Base-by-base conservation (phyloP, 345 rosid species). In the Salix dunnii region DNA sequence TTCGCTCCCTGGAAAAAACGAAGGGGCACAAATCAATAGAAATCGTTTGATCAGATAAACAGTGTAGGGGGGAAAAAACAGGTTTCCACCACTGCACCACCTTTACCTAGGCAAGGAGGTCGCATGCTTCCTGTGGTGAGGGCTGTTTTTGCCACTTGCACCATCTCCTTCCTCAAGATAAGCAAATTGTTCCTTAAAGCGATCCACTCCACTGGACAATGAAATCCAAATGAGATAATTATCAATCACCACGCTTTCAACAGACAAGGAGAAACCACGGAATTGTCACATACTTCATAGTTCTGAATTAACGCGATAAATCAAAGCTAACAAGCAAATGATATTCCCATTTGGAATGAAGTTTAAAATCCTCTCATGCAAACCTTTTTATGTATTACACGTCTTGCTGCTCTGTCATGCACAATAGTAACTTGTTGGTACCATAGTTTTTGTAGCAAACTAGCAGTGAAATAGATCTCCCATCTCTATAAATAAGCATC, bases 111-210 rank as follows among this genome's bases (percentile, higher is more conserved):
- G 98, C 84, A 91, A 86, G 71, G 98, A 94, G 53, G 79, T 81
- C 48, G 84, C 86, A 80, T 92, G 90, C 75, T 90, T 92, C 84
- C 97, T 87, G 72, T 85, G 94, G 16, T 78, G 82, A 28, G 89
- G 88, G 69, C 85, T 86, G 43, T 68, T 81, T 75, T 84, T 88
- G 74, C 83, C 92, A 76, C 82, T 84, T 77, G 74, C 85, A 70
- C 88, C 93, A 53, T 84, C 40, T 64, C 83, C 86, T 71, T 90
- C 98, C 85, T 92, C 98, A 0, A 92, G 95, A 76, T 89, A 80
- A n/a, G 97, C 97, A 82, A 94, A 92, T 78, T 92, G 97, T 79
- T 85, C 92, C 88, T 87, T 91, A 80, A 88, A 90, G 67, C 84
- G 91, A 42, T 94, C 98, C 46, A 88, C 82, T 74, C 97, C 97